These are phyloP conservation scores for Lipomyces spencermartinsiae DNA, from an alignment of 805 yeast genomes.

Conservation along the genomic window DNA sequence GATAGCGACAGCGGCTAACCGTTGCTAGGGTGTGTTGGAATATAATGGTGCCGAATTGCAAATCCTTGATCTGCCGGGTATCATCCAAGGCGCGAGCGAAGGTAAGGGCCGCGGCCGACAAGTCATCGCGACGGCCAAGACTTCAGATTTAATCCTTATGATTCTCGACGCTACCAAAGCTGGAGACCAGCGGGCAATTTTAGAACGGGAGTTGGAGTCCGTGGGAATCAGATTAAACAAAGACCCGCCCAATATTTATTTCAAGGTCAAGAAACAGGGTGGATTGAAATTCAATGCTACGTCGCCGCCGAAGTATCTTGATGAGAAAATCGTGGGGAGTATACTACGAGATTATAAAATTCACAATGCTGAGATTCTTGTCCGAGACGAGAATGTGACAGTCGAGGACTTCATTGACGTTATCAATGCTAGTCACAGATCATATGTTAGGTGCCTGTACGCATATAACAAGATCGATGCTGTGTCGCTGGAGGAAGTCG, in stretches of 20 bases:
- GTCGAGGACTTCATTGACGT: constrained; percentile 93
- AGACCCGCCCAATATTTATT: constrained; percentile 76
- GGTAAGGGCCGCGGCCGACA: constrained; percentile 98
- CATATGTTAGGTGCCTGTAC: constrained; percentile 88
- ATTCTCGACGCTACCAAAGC: constrained; percentile 95
- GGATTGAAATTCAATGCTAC: constrained; percentile 86
- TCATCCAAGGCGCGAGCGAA: constrained; percentile 93
- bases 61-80: constrained; percentile 97
- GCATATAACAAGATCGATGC: constrained; percentile 96
- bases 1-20: neutral
- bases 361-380: constrained; percentile 90
- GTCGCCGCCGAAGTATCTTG: constrained; percentile 79
- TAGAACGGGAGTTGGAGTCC: constrained; percentile 88
- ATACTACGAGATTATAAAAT: constrained; percentile 68
- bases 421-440: constrained; percentile 83
- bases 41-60: constrained; percentile 97
- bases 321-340: constrained; percentile 77
- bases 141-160: constrained; percentile 92
- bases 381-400: constrained; percentile 86
- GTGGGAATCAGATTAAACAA: constrained; percentile 92
- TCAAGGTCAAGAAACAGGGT: constrained; percentile 83
- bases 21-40: constrained; percentile 72
- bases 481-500: constrained; percentile 92
- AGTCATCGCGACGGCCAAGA: constrained; percentile 91
- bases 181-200: constrained; percentile 81